A percentile compares a stretch with the other conserved stretches of the same genome.
Conservation (phyloP, 2,329 filamentous ascomycete species). For the Fusarium lyarnte region DNA sequence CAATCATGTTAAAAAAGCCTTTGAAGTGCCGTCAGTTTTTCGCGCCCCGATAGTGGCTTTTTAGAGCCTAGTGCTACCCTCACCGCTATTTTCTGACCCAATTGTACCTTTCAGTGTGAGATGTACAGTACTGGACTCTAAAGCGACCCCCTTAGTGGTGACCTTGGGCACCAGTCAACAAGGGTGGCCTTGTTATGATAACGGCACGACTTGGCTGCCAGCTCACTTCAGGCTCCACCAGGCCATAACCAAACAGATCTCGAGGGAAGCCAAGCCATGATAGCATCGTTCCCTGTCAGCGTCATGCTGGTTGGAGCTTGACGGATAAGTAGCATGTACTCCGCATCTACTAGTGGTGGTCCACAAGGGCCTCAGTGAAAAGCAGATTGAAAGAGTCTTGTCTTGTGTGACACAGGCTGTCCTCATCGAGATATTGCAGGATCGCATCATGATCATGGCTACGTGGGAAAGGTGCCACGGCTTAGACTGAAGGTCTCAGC, state of each 20-base stretch:
- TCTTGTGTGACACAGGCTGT: constrained; percentile 33
- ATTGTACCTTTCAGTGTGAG: constrained; percentile 37
- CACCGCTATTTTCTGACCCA: constrained; percentile 41
- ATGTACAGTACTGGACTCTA: constrained; percentile 31
- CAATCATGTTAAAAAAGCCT: constrained; percentile 3
- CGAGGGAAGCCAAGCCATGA: constrained; percentile 35
- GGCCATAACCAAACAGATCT: constrained; percentile 41
- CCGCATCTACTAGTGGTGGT: constrained; percentile 38
- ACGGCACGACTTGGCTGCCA: constrained; percentile 43
- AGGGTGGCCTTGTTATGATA: constrained; percentile 38
- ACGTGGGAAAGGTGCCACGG: constrained; percentile 20
- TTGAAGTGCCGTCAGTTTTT: constrained; percentile 20
- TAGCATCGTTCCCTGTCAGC: constrained; percentile 40
- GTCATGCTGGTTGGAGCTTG: constrained; percentile 30
- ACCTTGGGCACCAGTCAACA: constrained; percentile 22
- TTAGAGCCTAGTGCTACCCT: constrained; percentile 42
- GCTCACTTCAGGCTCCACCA: constrained; percentile 39
- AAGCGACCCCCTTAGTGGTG: constrained; percentile 38
- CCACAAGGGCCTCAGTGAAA: constrained; percentile 36
- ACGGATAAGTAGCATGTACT: constrained; percentile 40
- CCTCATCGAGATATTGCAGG: constrained; percentile 42
- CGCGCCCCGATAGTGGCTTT: constrained; percentile 34
- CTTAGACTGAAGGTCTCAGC: constrained; percentile 10
- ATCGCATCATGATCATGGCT: constrained; percentile 37
- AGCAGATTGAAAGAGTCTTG: constrained; percentile 27